phyloP scores from a whole-genome alignment of 495 filamentous ascomycete species.

The Neohortaea acidophila region DNA sequence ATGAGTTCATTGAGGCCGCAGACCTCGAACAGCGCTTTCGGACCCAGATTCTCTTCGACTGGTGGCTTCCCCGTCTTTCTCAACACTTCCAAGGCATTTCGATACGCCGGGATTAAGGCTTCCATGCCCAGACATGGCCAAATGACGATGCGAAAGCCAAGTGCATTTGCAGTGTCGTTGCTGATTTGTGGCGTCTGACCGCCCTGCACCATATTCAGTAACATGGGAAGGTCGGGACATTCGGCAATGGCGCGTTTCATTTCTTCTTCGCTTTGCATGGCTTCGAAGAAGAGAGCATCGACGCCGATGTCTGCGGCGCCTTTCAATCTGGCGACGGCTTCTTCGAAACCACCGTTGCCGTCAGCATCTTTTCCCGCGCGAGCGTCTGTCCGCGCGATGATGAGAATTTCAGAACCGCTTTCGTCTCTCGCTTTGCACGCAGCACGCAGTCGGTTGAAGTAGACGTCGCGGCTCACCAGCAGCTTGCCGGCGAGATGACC shows the following conservation, averaged over 20 bases:
- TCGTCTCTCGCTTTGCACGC: conserved; percentile 31
- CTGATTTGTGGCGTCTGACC: conserved; percentile 44
- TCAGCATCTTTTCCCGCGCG: conserved; percentile 34
- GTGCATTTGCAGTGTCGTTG: conserved; percentile 38
- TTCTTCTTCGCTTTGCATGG: conserved; percentile 41
- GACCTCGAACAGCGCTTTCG: conserved; percentile 39
- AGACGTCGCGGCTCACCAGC: conserved; percentile 39
- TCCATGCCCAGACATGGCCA: conserved; percentile 20
- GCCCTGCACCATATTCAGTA: conserved; percentile 50
- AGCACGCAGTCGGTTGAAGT: conserved; percentile 37
- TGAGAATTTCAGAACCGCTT: conserved; percentile 42
- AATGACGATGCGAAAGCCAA: conserved; percentile 52
- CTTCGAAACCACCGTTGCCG: conserved; percentile 38
- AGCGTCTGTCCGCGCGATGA: conserved; percentile 57
- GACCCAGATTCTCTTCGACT: conserved; percentile 22
- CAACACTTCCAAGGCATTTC: conserved; percentile 18
- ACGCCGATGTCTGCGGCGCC: conserved; percentile 42
- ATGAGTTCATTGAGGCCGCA: conserved; percentile 45
- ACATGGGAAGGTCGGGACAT: conserved; percentile 39
- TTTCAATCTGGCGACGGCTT: conserved; percentile 39
- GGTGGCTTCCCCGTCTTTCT: conserved; percentile 19
- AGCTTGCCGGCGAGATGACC: conserved; percentile 37
- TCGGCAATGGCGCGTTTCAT: conserved; percentile 37
- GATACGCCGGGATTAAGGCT: conserved; percentile 18
- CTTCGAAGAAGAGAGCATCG: conserved; percentile 53